Percentiles rank a stretch among this genome's conserved stretches.
These are phyloP conservation scores for Beta corolliflora DNA, from an alignment of 179 eudicot species.

Conservation along the genomic window DNA sequence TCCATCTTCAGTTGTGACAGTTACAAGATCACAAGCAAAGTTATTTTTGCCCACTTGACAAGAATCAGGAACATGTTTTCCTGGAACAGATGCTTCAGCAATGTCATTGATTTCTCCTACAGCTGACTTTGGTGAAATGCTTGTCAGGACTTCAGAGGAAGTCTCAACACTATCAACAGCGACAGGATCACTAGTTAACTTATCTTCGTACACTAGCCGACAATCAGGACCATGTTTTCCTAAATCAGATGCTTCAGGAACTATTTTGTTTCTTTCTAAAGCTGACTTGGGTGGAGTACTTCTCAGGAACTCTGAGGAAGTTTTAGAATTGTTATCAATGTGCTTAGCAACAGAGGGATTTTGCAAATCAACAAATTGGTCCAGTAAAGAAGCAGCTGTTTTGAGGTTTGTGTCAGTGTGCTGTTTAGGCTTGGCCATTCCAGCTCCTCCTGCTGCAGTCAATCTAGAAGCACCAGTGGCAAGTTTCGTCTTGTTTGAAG, in stretches of 20 bases:
- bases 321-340: slow-evolving; percentile 2
- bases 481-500: slow-evolving; percentile 37
- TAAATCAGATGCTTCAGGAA: neutral
- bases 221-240: neutral
- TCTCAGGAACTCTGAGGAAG: neutral
- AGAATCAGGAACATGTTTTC: slow-evolving; percentile 11
- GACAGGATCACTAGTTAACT: neutral
- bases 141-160: slow-evolving; percentile 12
- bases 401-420: slow-evolving; percentile 20
- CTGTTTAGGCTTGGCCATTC: slow-evolving; percentile 26
- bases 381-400: slow-evolving; percentile 9
- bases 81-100: slow-evolving; percentile 17
- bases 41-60: too few relatives aligned
- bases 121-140: neutral
- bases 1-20: neutral
- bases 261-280: neutral
- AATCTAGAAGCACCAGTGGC: slow-evolving; percentile 28
- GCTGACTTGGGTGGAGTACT: neutral
- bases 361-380: slow-evolving; percentile 10
- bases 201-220: neutral
- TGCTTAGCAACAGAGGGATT: slow-evolving; percentile 13
- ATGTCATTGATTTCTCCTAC: neutral
- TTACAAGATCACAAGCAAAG: neutral
- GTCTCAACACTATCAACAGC: neutral
- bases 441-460: slow-evolving; percentile 22